Evolutionary conservation across 73 alveolate species (phyloP).

Genomic region (Tetrahymena malaccensis): DNA sequence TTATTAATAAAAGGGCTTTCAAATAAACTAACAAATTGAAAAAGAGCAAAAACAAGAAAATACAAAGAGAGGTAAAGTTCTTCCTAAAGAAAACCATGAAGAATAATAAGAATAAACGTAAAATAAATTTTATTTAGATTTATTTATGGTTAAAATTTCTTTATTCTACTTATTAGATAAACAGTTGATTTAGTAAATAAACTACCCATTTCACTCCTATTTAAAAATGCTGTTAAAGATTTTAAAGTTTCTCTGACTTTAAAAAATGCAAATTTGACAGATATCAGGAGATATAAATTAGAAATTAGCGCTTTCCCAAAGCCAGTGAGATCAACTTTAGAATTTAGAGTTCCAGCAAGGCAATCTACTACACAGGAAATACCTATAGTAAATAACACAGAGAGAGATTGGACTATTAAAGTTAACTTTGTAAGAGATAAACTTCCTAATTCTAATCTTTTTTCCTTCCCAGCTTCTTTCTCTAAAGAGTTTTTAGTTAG

Average conservation of each 20-base stretch:
- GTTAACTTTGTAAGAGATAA: conserved; percentile 66
- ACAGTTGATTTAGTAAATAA: conserved; percentile 30
- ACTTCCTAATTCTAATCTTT: conserved; percentile 49
- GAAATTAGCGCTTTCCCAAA: conserved; percentile 91
- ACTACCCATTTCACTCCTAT: conserved; percentile 30
- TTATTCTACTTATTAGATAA: no score
- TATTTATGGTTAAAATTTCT: no score
- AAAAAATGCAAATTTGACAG: conserved; percentile 65
- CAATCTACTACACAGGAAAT: conserved; percentile 83
- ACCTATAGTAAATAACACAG: conserved; percentile 93
- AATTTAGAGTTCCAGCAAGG: conserved; percentile 91
- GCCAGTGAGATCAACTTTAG: conserved; percentile 88
- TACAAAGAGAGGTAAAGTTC: not conserved
- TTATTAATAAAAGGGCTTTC: not conserved
- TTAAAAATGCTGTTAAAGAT: conserved; percentile 73
- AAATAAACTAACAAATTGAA: not conserved
- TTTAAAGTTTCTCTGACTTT: conserved; percentile 67
- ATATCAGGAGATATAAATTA: conserved; percentile 88
- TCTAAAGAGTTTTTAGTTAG: conserved; percentile 60
- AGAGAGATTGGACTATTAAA: conserved; percentile 90
- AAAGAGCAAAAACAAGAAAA: not conserved
- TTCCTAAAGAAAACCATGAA: conserved; percentile 6
- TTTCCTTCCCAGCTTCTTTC: not conserved
- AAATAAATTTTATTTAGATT: not conserved
- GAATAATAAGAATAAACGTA: not conserved